Percentiles rank a stretch among this genome's conserved stretches.
Evolutionary conservation across 768 basidiomycete species (phyloP).

Genomic region (Mrakia frigida): DNA sequence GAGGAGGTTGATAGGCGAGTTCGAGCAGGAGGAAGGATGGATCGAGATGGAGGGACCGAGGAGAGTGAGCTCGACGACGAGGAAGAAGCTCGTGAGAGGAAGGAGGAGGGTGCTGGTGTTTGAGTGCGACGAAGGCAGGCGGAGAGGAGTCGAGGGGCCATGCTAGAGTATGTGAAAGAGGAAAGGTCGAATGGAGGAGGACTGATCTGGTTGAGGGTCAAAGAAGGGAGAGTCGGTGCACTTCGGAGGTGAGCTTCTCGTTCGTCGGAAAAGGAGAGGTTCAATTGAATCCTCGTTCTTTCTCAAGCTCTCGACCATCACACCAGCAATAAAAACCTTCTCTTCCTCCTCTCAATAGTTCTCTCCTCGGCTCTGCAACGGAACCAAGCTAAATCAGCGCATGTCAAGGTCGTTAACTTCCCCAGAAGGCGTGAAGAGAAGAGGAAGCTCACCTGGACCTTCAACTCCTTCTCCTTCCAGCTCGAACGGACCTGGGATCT

Average conservation of each 20-base stretch:
- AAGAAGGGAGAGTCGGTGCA: neutral
- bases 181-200: neutral
- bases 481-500: neutral
- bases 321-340: neutral
- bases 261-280: neutral
- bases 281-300: neutral
- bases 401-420: conserved; percentile 11
- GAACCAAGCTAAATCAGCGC: too few species aligned
- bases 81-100: neutral
- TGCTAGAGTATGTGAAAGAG: neutral
- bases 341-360: neutral
- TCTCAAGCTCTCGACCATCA: neutral
- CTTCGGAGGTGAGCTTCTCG: too few species aligned
- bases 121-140: neutral
- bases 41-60: neutral
- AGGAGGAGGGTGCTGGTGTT: neutral
- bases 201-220: neutral
- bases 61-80: neutral
- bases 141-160: neutral
- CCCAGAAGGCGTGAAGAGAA: neutral
- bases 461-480: neutral
- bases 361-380: neutral
- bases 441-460: conserved; percentile 1
- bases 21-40: too few species aligned
- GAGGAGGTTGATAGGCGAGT: neutral